Evolutionary conservation across 192 early-diverging fungal species (phyloP).

Genomic region (Diversispora epigaea): DNA sequence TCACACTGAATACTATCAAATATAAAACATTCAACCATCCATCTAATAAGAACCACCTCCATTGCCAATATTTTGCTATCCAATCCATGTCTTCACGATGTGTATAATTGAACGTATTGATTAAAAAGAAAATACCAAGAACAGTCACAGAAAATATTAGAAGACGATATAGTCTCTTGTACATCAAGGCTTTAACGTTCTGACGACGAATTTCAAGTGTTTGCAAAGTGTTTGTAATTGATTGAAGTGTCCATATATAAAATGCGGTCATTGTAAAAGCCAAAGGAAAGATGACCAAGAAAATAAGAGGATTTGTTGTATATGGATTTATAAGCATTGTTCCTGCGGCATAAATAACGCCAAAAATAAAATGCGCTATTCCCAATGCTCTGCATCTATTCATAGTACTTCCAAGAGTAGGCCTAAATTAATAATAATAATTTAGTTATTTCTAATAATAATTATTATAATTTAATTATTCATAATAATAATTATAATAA

Average conservation of each 20-base stretch:
- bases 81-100: conserved; percentile 63
- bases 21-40: conserved; percentile 92
- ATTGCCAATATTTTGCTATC: conserved; percentile 76
- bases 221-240: conserved; percentile 74
- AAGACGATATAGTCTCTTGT: conserved; percentile 76
- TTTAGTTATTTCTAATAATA: too few species aligned
- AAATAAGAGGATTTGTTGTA: conserved; percentile 64
- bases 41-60: conserved; percentile 89
- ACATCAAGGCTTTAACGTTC: conserved; percentile 89
- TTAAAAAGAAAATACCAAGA: conserved; percentile 75
- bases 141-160: conserved; percentile 73
- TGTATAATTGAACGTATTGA: conserved; percentile 77
- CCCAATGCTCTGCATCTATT: conserved; percentile 78
- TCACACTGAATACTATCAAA: conserved; percentile 72
- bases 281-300: conserved; percentile 84
- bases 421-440: conserved; percentile 45
- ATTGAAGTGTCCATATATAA: conserved; percentile 90
- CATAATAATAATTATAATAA: too few species aligned
- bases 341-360: conserved; percentile 82
- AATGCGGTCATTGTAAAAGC: conserved; percentile 89
- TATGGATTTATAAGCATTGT: conserved; percentile 73
- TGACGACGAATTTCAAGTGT: conserved; percentile 79
- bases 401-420: conserved; percentile 88
- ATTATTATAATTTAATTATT: too few species aligned
- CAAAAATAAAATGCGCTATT: conserved; percentile 81